These are phyloP conservation scores for Beta corolliflora DNA, from an alignment of 179 eudicot species.

Conservation along the genomic window DNA sequence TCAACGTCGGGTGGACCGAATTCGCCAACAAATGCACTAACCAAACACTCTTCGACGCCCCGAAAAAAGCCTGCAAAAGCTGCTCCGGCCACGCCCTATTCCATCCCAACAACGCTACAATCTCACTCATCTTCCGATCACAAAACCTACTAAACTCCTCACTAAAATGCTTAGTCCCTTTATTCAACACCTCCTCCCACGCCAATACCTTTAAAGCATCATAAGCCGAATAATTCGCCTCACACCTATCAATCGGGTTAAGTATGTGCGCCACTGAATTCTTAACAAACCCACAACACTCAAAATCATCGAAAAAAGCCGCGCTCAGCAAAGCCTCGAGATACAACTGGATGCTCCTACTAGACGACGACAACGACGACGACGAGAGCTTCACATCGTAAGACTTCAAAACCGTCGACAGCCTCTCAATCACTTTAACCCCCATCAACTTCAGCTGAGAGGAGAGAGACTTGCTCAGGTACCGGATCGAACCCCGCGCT, in stretches of 20 bases:
- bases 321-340: slow-evolving; percentile 63
- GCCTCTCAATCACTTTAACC: slow-evolving; percentile 51
- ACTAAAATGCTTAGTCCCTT: slow-evolving; percentile 82
- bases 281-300: slow-evolving; percentile 22
- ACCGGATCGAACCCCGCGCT: slow-evolving; percentile 59
- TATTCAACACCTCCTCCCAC: slow-evolving; percentile 87
- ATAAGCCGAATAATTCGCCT: slow-evolving; percentile 48
- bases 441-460: slow-evolving; percentile 66
- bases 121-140: slow-evolving; percentile 92
- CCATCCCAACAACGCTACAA: slow-evolving; percentile 85
- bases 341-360: slow-evolving; percentile 45
- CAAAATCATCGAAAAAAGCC: slow-evolving; percentile 72
- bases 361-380: slow-evolving; percentile 27
- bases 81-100: slow-evolving; percentile 89
- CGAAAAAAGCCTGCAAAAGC: slow-evolving; percentile 77
- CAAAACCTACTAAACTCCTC: slow-evolving; percentile 91
- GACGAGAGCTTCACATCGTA: slow-evolving; percentile 51
- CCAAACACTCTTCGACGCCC: slow-evolving; percentile 84
- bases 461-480: slow-evolving; percentile 54
- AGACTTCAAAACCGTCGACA: slow-evolving; percentile 48
- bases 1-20: slow-evolving; percentile 74
- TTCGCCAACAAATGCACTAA: slow-evolving; percentile 80
- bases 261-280: slow-evolving; percentile 38
- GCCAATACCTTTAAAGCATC: slow-evolving; percentile 41
- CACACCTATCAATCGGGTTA: slow-evolving; percentile 68